Evolutionary conservation across 768 basidiomycete species (phyloP).

Genomic region (Boletus subcaerulescens): DNA sequence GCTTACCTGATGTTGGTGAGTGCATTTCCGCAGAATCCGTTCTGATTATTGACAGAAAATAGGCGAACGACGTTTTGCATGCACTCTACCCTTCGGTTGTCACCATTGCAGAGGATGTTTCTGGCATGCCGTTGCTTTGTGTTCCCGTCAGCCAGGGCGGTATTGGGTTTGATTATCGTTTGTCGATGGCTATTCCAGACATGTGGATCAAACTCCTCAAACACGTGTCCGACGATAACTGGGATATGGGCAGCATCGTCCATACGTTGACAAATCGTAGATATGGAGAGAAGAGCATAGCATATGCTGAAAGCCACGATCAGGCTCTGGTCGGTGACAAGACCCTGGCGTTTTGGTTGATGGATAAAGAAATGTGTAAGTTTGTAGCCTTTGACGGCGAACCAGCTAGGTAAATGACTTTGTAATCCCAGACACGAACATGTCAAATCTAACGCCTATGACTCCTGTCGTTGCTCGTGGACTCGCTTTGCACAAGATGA

Average conservation of each 20-base stretch:
- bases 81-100: slow-evolving; percentile 72
- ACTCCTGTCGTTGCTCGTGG: slow-evolving; percentile 88
- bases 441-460: slow-evolving; percentile 83
- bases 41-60: slow-evolving; percentile 6
- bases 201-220: slow-evolving; percentile 99
- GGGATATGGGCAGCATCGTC: slow-evolving; percentile 85
- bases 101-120: slow-evolving; percentile 98
- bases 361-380: slow-evolving; percentile 99
- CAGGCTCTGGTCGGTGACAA: slow-evolving; percentile 99
- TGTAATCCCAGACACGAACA: slow-evolving; percentile 69
- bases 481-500: slow-evolving; percentile 94
- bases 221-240: slow-evolving; percentile 81
- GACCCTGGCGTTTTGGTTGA: slow-evolving; percentile 97
- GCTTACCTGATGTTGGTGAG: slow-evolving; percentile 96
- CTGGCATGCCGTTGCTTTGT: slow-evolving; percentile 96
- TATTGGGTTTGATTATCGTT: slow-evolving; percentile 95
- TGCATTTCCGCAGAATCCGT: slow-evolving; percentile 6
- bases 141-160: slow-evolving; percentile 77
- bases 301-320: slow-evolving; percentile 95
- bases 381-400: slow-evolving; percentile 5
- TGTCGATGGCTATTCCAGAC: slow-evolving; percentile 98
- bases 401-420: neutral
- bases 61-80: slow-evolving; percentile 95
- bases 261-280: slow-evolving; percentile 90
- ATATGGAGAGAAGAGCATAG: slow-evolving; percentile 86